These are phyloP conservation scores for Anethum foeniculum DNA, from an alignment of 140 eudicot genomes.

Conservation along the genomic window DNA sequence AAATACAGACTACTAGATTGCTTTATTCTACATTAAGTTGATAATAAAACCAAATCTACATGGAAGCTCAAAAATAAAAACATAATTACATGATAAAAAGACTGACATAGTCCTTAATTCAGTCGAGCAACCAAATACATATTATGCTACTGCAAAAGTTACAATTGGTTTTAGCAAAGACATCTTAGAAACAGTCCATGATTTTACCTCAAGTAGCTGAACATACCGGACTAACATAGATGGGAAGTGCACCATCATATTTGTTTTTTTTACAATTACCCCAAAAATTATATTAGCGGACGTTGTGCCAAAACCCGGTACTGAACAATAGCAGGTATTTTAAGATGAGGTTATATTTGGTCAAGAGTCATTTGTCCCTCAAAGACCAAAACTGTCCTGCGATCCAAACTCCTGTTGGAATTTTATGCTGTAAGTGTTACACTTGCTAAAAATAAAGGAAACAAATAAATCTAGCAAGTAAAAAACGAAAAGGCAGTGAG, in stretches of 20 bases:
- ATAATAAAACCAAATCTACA: neutral
- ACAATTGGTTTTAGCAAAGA: neutral
- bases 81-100: constrained; percentile 3
- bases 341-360: constrained; percentile 7
- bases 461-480: neutral
- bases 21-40: neutral
- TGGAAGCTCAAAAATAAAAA: neutral
- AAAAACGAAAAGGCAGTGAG: neutral
- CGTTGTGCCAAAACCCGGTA: neutral
- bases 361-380: constrained; percentile 41
- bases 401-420: constrained; percentile 68
- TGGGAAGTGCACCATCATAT: constrained; percentile 6
- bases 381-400: constrained; percentile 63
- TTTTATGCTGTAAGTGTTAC: neutral
- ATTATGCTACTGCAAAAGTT: neutral
- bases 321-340: neutral
- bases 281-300: neutral
- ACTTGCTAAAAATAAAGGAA: neutral
- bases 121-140: neutral
- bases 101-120: neutral
- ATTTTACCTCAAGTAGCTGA: neutral
- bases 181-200: neutral
- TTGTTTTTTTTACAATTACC: neutral
- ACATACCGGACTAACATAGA: neutral
- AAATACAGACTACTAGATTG: too few species aligned